Percentiles rank a stretch among this genome's conserved stretches.
Conservation (phyloP, 352 stramenopile species). For the Globisporangium radiosum region DNA sequence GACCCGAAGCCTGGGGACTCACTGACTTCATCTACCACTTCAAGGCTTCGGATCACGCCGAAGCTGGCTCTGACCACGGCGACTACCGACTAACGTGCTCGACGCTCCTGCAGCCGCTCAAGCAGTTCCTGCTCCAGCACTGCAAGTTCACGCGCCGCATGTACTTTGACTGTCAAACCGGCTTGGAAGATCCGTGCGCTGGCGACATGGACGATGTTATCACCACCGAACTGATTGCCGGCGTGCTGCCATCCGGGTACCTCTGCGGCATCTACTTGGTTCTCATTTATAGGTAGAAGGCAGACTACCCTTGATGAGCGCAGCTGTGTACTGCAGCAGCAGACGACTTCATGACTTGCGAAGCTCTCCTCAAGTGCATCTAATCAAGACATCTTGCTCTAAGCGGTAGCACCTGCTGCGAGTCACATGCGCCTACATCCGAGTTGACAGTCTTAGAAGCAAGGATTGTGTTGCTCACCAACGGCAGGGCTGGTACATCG, state of each 20-base stretch:
- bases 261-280: neutral
- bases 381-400: too few species aligned
- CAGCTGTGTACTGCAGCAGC: too few species aligned
- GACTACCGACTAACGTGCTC: neutral
- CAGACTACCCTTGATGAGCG: too few species aligned
- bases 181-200: neutral
- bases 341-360: too few species aligned
- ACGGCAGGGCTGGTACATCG: too few species aligned
- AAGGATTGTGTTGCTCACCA: too few species aligned
- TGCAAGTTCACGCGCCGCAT: neutral
- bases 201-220: neutral
- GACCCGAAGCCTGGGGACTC: neutral
- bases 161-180: neutral
- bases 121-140: neutral
- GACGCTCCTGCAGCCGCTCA: neutral
- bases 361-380: too few species aligned
- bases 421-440: too few species aligned
- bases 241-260: neutral
- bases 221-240: neutral
- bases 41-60: neutral
- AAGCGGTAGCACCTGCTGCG: too few species aligned
- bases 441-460: too few species aligned
- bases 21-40: neutral
- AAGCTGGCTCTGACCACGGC: neutral
- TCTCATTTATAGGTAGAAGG: neutral